Base-by-base conservation (phyloP, 306 rosid species). In the Erythrophleum fordii region DNA sequence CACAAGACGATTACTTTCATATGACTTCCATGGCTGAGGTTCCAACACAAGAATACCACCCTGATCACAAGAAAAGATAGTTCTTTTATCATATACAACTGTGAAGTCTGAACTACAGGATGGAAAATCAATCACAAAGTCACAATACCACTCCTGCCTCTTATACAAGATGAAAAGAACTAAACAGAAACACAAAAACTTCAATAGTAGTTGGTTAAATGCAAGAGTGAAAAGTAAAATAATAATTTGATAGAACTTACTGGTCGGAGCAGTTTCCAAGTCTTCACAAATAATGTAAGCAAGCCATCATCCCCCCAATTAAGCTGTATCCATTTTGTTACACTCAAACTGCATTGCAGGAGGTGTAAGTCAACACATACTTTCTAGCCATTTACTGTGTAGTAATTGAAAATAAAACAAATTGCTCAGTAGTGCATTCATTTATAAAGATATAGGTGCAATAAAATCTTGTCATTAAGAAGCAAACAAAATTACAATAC, bases 21-120 rank as follows among this genome's bases (percentile, higher is more conserved):
- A 86, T 34, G 99, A 95, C 85, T 89, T 95, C 99, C 99, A 95
- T 77, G 98, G 98, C 82, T 95, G 99, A 80, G 99, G 98, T 92
- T 95, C 99, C 87, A 95, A 76, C 65, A 95, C 90, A 88, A 95
- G 25, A 78, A 92, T 76, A 78, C 98, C 99, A 87, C 98, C 99
- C 98, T 95, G 86, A 66, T 86, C 56, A 72, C 5, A 81, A 76
- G 76, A 78, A 80, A 70, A 28, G 70, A 23, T 29, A 44, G 16
- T 23, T 22, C 52, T 52, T 1, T 76, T 11, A 9, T 42, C 44
- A 11, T 7, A 17, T 31, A 16, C 29, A 45, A 28, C 25, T 61
- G 8, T 28, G 61, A 28, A 60, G 28, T 68, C 35, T 11, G 35
- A 58, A 58, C 20, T 39, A 74, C 23, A 31, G 31, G 20, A 28